Conservation (phyloP, 2,329 filamentous ascomycete species). For the Epichloe sylvatica region DNA sequence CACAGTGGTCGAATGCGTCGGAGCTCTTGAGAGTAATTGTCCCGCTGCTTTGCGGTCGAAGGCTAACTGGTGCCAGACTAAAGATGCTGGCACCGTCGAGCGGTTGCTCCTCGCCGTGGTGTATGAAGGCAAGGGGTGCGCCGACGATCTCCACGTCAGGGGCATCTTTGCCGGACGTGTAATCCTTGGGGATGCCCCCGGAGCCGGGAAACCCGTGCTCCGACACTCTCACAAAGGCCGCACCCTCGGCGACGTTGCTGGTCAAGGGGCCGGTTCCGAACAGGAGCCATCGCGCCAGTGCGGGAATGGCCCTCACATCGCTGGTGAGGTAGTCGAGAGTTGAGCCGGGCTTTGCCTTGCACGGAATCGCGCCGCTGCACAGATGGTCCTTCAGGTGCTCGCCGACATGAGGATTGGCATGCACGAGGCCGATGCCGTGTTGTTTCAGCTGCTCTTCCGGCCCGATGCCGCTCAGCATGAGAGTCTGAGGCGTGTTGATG, state of each 20-base stretch:
- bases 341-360: conserved; percentile 7
- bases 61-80: conserved; percentile 5
- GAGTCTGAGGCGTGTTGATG: conserved; percentile 4
- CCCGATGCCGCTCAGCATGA: conserved; percentile 5
- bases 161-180: conserved; percentile 7
- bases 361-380: conserved; percentile 5
- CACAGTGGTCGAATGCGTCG: conserved; percentile 10
- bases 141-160: conserved; percentile 9
- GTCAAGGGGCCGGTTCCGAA: conserved; percentile 8
- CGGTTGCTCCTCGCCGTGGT: conserved; percentile 9
- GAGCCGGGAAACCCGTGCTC: conserved; percentile 5
- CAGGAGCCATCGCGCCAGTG: conserved; percentile 8
- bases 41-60: conserved; percentile 9
- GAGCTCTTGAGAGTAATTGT: conserved; percentile 7
- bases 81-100: conserved; percentile 4
- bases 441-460: conserved; percentile 1
- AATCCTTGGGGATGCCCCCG: conserved; percentile 6
- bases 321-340: conserved; percentile 8
- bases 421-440: conserved; percentile 22
- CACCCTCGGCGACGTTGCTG: conserved; percentile 9
- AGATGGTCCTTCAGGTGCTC: conserved; percentile 29
- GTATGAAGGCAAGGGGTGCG: conserved; percentile 8
- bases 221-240: conserved; percentile 8
- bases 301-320: conserved; percentile 7
- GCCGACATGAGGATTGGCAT: conserved; percentile 48